Percentiles rank a stretch among this genome's conserved stretches.
Evolutionary conservation across 768 basidiomycete genomes (phyloP).

Genomic region (Pisolithus albus): DNA sequence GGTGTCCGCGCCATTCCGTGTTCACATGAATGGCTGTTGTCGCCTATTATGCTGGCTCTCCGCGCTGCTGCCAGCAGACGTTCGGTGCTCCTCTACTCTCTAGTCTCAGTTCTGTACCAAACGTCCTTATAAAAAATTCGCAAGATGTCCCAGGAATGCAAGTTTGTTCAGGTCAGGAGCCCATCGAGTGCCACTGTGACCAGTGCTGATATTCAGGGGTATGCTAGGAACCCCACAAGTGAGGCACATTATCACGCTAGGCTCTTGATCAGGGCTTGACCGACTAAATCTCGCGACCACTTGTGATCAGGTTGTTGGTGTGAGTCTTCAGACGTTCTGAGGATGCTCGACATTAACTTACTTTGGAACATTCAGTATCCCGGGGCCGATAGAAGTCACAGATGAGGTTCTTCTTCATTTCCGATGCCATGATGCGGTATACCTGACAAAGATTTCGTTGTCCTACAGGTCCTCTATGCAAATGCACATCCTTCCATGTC

Average conservation of each 20-base stretch:
- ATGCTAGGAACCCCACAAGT: conserved; percentile 45
- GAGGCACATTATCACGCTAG: conserved; percentile 18
- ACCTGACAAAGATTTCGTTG: background rate
- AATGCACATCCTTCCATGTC: conserved; percentile 91
- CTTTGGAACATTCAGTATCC: conserved; percentile 36
- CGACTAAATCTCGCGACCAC: conserved; percentile 19
- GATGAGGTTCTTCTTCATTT: conserved; percentile 41
- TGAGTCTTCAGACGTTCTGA: conserved; percentile 14
- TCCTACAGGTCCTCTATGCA: conserved; percentile 69
- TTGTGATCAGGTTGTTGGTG: conserved; percentile 42
- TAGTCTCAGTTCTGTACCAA: conserved; percentile 1
- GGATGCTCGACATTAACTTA: conserved; percentile 4
- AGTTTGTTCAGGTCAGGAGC: conserved; percentile 17
- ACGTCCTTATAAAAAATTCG: conserved; percentile 3
- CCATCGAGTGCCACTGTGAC: background rate
- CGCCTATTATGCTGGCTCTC: conserved; percentile 4
- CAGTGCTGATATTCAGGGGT: background rate
- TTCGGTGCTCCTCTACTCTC: background rate
- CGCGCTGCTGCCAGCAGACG: background rate
- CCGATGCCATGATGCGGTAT: background rate
- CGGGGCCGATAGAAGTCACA: conserved; percentile 57
- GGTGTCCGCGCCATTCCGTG: background rate
- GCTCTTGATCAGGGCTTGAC: background rate
- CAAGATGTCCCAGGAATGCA: conserved; percentile 14
- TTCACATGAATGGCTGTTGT: conserved; percentile 13